phyloP scores from a whole-genome alignment of 805 yeast genomes.

The Wickerhamiella spandovensis region DNA sequence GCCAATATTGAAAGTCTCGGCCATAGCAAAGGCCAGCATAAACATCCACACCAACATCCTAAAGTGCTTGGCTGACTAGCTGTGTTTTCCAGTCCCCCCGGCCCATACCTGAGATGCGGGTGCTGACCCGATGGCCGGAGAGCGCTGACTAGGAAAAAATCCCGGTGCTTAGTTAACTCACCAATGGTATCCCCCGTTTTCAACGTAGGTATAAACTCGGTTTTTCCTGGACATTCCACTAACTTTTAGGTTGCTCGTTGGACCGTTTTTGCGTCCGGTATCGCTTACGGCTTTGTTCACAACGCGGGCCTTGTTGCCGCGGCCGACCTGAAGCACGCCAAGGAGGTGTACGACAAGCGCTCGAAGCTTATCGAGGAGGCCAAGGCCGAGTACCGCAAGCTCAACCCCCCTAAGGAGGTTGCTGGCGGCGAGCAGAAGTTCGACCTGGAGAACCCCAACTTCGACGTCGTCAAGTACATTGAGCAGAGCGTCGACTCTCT shows the following conservation, averaged over 20 bases:
- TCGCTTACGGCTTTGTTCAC: conserved; percentile 78
- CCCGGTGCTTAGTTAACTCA: neutral
- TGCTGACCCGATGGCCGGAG: neutral
- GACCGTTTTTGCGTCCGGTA: conserved; percentile 79
- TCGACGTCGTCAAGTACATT: conserved; percentile 50
- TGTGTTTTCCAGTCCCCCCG: too few species aligned
- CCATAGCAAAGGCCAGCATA: neutral
- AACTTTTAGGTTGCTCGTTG: conserved; percentile 70
- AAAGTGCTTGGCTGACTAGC: too few species aligned
- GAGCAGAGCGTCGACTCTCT: conserved; percentile 16
- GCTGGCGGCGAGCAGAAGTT: conserved; percentile 27
- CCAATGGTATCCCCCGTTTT: conserved; percentile 15
- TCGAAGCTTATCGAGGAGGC: conserved; percentile 75
- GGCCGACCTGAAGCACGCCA: conserved; percentile 46
- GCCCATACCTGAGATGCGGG: conserved; percentile 1
- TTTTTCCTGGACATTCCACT: neutral
- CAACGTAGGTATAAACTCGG: conserved; percentile 14
- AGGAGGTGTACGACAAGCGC: conserved; percentile 46
- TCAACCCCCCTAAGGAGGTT: conserved; percentile 34
- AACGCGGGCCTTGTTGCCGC: conserved; percentile 52
- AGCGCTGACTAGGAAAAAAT: neutral
- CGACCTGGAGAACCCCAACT: conserved; percentile 78
- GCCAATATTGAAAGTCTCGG: neutral
- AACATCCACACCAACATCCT: too few species aligned
- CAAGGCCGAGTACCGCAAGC: conserved; percentile 71